Evolutionary conservation across 768 basidiomycete genomes (phyloP), one percentile per base, ranked within the genome.

Genomic region (Leccinellum luteum): DNA sequence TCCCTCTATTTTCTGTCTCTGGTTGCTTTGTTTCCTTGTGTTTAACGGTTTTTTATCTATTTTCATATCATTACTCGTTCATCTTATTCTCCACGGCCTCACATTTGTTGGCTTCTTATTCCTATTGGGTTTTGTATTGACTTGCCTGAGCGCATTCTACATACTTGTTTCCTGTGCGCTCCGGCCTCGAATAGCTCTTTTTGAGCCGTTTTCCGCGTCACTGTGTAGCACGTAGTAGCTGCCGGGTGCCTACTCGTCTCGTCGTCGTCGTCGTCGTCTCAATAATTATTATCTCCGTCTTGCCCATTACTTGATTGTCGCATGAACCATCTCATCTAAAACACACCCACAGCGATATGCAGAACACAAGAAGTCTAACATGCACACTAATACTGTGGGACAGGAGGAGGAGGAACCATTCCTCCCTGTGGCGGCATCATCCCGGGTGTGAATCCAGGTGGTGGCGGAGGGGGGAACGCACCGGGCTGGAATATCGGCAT

Each of bases 371-470:
- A 17, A 25, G 21, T 25, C 3, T 14, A 23, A 47, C 23, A 47
- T n/a, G 8, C 21, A 25, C 5, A 41, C 62, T 66, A 73, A 58
- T 73, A 73, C 60, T 69, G 70, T 34, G 72, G 69, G 52, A 70
- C 64, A 57, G 68, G 84, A 38, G 78, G 78, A 14, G 79, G 81
- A 32, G 78, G 69, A 10, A 71, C 64, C 71, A 78, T 74, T 50
- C 66, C 74, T 65, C 65, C 74, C 54, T 58, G 66, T 57, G 63
- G 64, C 7, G 44, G 60, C 66, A 72, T 75, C 65, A 72, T 71
- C 4, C 78, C 79, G 54, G 81, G 82, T 54, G 80, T 78, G 69
- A 87, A 90, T 4, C 87, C 89, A 63, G 85, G 78, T 10, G 85
- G 84, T 1, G 87, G 86, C 3, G 85, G 86, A 3, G 84, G 82